Evolutionary conservation across 768 basidiomycete species (phyloP).

Genomic region (Hygrophoropsis aurantiaca): DNA sequence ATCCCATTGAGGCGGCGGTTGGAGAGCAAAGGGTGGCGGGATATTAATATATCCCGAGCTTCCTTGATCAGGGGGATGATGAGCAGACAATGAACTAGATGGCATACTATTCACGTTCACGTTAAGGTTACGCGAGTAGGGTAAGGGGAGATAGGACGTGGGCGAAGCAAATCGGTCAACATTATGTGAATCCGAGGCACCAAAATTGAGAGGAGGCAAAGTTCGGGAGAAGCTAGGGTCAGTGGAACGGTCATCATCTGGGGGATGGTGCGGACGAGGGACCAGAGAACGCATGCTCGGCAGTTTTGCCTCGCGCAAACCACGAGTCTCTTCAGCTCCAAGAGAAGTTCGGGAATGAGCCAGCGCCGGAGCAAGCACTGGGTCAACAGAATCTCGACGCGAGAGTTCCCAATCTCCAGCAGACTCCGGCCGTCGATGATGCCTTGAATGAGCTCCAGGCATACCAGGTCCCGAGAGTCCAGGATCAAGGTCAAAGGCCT

Average conservation of each 20-base stretch:
- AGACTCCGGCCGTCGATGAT: constrained; percentile 14
- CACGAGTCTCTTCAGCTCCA: constrained; percentile 8
- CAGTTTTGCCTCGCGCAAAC: constrained; percentile 8
- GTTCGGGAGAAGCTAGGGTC: constrained; percentile 19
- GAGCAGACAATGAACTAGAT: constrained; percentile 20
- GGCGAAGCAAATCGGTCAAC: constrained; percentile 19
- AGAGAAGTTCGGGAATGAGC: constrained; percentile 5
- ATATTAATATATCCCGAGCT: constrained; percentile 19
- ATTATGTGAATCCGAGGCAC: constrained; percentile 14
- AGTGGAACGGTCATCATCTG: constrained; percentile 18
- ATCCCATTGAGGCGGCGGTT: constrained; percentile 70
- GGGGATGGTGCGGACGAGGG: constrained; percentile 10
- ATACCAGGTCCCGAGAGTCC: constrained; percentile 57
- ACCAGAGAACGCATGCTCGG: constrained; percentile 4
- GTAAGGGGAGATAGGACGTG: constrained; percentile 34
- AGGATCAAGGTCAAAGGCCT: constrained; percentile 35
- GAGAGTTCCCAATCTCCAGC: constrained; percentile 17
- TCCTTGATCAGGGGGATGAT: constrained; percentile 13
- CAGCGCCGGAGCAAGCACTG: constrained; percentile 2
- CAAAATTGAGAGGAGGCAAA: constrained; percentile 26
- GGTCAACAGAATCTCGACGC: constrained; percentile 9
- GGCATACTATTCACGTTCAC: constrained; percentile 13
- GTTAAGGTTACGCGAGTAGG: constrained; percentile 11
- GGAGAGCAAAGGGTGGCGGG: constrained; percentile 62
- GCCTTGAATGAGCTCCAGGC: constrained; percentile 36